Percentiles rank a stretch among this genome's conserved stretches.
Evolutionary conservation across 129 eudicot species (phyloP).

Genomic region (Flaveria ramosissima): DNA sequence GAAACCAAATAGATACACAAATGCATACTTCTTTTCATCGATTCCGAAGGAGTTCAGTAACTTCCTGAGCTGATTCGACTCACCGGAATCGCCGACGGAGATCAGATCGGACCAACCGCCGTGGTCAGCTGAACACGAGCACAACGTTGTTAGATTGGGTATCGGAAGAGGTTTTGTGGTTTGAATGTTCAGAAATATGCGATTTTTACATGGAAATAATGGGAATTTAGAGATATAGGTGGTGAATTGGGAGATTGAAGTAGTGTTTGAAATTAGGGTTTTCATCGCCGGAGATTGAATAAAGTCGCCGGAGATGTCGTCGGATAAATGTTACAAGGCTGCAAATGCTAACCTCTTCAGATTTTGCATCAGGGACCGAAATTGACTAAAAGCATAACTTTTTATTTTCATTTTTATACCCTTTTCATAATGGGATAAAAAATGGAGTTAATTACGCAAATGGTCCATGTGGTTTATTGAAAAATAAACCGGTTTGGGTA

Average conservation of each 20-base stretch:
- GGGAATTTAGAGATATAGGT: slow-evolving; percentile 34
- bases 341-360: slow-evolving; percentile 5
- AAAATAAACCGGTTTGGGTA: no score
- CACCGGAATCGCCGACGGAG: slow-evolving; percentile 50
- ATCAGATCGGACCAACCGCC: slow-evolving; percentile 78
- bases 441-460: no score
- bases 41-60: slow-evolving; percentile 66
- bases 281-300: slow-evolving; percentile 37
- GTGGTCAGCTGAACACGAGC: slow-evolving; percentile 45
- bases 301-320: slow-evolving; percentile 21
- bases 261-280: slow-evolving; percentile 35
- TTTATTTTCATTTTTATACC: no score
- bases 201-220: slow-evolving; percentile 34
- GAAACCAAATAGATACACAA: slow-evolving; percentile 82
- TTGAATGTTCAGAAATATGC: slow-evolving; percentile 24
- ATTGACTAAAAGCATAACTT: neutral
- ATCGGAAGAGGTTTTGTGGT: slow-evolving; percentile 24
- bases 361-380: slow-evolving; percentile 3
- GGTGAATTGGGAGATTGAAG: slow-evolving; percentile 25
- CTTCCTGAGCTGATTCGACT: slow-evolving; percentile 56
- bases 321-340: slow-evolving; percentile 23
- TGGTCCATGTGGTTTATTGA: no score
- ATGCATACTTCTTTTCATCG: slow-evolving; percentile 60
- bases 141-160: slow-evolving; percentile 29
- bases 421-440: no score